Conservation (phyloP, 1,284 basidiomycete genomes). For the Rhodotorula sp. region DNA sequence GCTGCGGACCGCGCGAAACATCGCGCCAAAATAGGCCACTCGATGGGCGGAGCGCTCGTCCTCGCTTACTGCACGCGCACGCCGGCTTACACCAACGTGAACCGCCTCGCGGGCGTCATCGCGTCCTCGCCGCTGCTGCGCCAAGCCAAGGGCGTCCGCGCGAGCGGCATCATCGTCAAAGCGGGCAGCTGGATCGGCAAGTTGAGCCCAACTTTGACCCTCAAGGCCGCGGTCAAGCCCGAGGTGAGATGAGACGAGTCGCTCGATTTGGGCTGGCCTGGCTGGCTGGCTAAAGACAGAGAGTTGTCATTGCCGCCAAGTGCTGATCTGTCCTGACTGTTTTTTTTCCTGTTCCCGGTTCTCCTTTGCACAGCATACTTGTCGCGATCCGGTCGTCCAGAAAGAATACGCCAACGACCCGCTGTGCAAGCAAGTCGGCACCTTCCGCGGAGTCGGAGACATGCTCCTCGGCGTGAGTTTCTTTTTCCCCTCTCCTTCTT, state of each 20-base stretch:
- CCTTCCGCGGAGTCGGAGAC: constrained; percentile 46
- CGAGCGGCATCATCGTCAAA: constrained; percentile 26
- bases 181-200: constrained; percentile 39
- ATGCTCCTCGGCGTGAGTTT: constrained; percentile 46
- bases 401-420: constrained; percentile 43
- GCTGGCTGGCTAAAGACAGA: no score
- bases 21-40: constrained; percentile 43
- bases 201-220: constrained; percentile 25
- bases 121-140: constrained; percentile 47
- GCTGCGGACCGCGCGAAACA: no score
- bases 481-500: no score
- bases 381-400: constrained; percentile 39
- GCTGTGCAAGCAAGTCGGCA: constrained; percentile 43
- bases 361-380: constrained; percentile 26
- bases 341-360: no score
- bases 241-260: constrained; percentile 16
- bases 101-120: constrained; percentile 47
- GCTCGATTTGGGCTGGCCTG: background rate
- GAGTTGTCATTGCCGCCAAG: background rate
- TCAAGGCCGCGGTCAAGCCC: constrained; percentile 40
- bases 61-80: constrained; percentile 47
- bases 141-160: constrained; percentile 39
- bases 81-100: constrained; percentile 41
- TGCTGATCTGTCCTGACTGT: background rate
- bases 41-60: constrained; percentile 50